phyloP scores from a whole-genome alignment of 225 moss, liverwort and hornwort genomes.

The Pseudisothecium myosuroides region DNA sequence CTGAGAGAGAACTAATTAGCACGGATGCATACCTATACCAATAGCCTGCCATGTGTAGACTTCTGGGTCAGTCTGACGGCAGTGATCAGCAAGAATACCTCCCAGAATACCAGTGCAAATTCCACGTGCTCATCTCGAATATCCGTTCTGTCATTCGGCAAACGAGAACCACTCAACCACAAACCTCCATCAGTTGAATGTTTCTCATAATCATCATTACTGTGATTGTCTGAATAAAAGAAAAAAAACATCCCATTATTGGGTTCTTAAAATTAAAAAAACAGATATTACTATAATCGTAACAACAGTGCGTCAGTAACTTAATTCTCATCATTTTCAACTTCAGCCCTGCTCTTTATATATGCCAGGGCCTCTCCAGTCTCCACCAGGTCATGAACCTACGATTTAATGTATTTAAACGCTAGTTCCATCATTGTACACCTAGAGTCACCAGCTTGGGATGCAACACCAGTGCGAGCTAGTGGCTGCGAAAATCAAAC shows the following conservation, averaged over 20 bases:
- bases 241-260: background rate
- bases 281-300: background rate
- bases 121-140: background rate
- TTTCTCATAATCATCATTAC: background rate
- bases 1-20: background rate
- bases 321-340: background rate
- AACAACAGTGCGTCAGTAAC: no score
- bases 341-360: background rate
- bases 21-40: background rate
- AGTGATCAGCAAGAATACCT: background rate
- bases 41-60: background rate
- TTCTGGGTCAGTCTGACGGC: background rate
- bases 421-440: background rate
- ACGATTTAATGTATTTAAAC: background rate
- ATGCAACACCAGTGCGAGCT: background rate
- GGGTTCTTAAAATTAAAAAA: no score
- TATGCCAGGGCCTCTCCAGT: background rate
- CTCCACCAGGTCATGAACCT: background rate
- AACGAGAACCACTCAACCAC: background rate
- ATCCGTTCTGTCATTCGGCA: background rate
- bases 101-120: background rate
- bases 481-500: background rate
- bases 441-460: background rate
- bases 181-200: background rate
- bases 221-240: background rate